These are phyloP conservation scores for Iberis pinnata DNA, from an alignment of 345 rosid species.

Conservation along the genomic window DNA sequence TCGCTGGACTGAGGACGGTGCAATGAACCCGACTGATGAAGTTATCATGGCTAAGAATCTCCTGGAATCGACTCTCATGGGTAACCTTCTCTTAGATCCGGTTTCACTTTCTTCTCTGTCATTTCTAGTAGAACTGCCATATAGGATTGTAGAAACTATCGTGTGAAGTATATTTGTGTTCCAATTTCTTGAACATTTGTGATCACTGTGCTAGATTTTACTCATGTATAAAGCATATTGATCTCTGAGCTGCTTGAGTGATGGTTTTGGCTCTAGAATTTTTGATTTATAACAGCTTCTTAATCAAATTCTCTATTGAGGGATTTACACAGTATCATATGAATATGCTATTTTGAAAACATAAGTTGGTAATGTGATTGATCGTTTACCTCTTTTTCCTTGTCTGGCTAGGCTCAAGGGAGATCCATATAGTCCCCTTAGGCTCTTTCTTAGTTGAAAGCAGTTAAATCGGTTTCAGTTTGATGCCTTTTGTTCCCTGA, in stretches of 20 bases:
- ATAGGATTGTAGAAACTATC: conserved; percentile 14
- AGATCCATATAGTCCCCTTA: neutral
- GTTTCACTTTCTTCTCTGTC: neutral
- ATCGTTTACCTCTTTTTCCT: neutral
- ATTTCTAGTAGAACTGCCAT: neutral
- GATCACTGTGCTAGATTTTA: conserved; percentile 18
- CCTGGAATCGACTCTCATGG: conserved; percentile 88
- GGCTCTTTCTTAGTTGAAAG: conserved; percentile 4
- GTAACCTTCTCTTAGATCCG: conserved; percentile 34
- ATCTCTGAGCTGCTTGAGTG: too few relatives aligned
- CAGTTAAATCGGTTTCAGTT: neutral
- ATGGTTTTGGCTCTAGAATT: conserved; percentile 19
- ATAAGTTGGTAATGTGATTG: neutral
- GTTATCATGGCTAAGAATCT: conserved; percentile 66
- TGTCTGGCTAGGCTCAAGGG: neutral
- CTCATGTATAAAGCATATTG: too few relatives aligned
- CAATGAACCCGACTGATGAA: conserved; percentile 72
- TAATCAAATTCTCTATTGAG: neutral
- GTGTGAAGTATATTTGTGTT: neutral
- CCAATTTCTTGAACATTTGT: conserved; percentile 7
- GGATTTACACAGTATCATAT: neutral
- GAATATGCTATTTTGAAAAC: conserved; percentile 10
- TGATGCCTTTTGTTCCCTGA: neutral
- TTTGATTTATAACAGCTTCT: neutral
- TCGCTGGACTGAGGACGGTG: conserved; percentile 51